Evolutionary conservation across 2,329 filamentous ascomycete genomes (phyloP), one percentile per base, ranked within the genome.

Genomic region (Penicillium sp.): DNA sequence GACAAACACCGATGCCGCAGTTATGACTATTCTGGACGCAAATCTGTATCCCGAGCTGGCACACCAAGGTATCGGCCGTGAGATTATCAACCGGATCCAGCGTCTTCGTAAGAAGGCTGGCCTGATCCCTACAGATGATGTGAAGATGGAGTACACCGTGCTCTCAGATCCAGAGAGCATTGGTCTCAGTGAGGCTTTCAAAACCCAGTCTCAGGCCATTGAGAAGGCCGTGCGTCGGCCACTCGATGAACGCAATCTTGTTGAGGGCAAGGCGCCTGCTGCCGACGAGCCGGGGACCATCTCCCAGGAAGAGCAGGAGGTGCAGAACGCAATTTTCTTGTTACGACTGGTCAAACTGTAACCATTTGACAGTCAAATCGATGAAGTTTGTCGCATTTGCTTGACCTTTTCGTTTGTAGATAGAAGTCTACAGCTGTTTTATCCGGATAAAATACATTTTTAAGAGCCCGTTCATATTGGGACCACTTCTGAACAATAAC

Each of bases 11-110:
- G 87, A 95, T 55, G 80, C 85, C 45, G 87, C 95, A 52, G 85
- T 95, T 31, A 78, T 98, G 54, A 90, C 84, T 42, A 87, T 98
- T 48, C 73, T 98, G n/a, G 87, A 95, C 58, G 77, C 79, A 1
- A 80, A 82, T 41, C 71, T 87, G 15, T 84, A 96, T 59, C 80
- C 88, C 0, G 88, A 95, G 59, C 73, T 98, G 23, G 84, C 84
- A 31, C 79, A 89, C 49, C 89, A 96, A 64, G 92, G 89, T 37
- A 67, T 98, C 37, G 90, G 85, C 1, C 77, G 92, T 55, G 92
- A 96, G 66, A 83, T 98, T 49, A 84, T 98, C 70, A 84, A 94
- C 64, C 82, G 90, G 27, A 84, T 98, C 14, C 92, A 98, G 68
- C 79, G 85, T 51, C 73, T 96, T 46, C 81, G 92, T 50, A 98